Percentiles rank a stretch among this genome's conserved stretches.
Evolutionary conservation across 352 stramenopile genomes (phyloP).

Genomic region (Globisporangium iwayamae): DNA sequence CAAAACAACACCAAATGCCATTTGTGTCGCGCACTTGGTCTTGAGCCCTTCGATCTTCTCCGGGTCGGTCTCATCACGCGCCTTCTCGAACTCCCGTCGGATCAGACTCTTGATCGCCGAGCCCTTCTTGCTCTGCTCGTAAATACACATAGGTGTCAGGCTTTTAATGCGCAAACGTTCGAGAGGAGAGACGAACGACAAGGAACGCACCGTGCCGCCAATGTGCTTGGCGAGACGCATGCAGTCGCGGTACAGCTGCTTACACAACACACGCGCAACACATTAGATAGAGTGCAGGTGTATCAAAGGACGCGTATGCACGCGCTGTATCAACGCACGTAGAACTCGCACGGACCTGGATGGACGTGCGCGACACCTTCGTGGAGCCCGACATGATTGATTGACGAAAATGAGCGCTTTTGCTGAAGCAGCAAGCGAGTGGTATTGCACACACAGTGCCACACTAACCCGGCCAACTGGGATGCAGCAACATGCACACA

Average conservation of each 20-base stretch:
- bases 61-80: conserved; percentile 65
- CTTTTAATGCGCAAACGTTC: not conserved
- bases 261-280: not conserved
- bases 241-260: conserved; percentile 81
- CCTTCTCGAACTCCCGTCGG: conserved; percentile 80
- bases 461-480: not conserved
- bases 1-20: not conserved
- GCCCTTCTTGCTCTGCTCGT: conserved; percentile 75
- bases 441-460: conserved; percentile 1
- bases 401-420: conserved; percentile 1
- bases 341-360: conserved; percentile 39
- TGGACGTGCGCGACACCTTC: conserved; percentile 71
- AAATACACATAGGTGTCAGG: not conserved
- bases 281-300: not conserved
- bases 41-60: conserved; percentile 84
- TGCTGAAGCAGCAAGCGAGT: not conserved
- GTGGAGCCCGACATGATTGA: conserved; percentile 40
- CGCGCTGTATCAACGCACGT: not conserved
- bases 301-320: not conserved
- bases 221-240: conserved; percentile 86
- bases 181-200: not conserved
- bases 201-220: conserved; percentile 56
- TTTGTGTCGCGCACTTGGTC: conserved; percentile 53
- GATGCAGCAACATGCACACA: no score
- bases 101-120: conserved; percentile 68